Percentiles rank a stretch among this genome's conserved stretches.
Conservation (phyloP, 345 rosid genomes). For the Xanthoceras sorbifolium region DNA sequence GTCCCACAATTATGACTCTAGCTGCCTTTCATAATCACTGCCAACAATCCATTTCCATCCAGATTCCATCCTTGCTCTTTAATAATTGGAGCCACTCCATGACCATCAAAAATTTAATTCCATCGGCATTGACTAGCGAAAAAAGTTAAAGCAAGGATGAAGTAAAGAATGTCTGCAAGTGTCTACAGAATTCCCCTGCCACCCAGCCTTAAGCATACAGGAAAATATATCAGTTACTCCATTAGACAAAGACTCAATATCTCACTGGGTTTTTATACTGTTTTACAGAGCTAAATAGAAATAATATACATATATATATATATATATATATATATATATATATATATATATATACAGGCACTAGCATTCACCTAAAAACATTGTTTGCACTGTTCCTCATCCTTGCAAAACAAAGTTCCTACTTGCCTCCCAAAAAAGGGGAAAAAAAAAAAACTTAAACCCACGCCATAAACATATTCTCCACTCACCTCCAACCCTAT, state of each 20-base stretch:
- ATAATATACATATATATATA: too few species aligned
- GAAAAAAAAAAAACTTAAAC: neutral
- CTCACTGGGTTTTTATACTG: neutral
- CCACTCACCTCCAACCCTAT: neutral
- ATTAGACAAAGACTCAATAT: neutral
- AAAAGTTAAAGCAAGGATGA: neutral
- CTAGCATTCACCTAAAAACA: neutral
- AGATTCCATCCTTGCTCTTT: neutral
- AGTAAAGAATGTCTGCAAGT: neutral
- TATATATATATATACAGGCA: too few species aligned
- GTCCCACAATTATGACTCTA: neutral
- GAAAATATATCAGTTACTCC: neutral
- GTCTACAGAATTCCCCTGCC: neutral
- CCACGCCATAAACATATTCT: neutral
- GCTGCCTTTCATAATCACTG: neutral
- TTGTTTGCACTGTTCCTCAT: neutral
- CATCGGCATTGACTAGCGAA: neutral
- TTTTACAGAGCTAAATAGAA: neutral
- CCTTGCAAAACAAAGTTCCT: neutral
- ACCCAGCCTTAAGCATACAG: neutral
- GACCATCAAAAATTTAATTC: neutral
- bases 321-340: too few species aligned
- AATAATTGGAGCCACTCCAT: neutral
- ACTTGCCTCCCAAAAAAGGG: neutral
- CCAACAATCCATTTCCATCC: neutral